These are phyloP conservation scores for Parsonsia alboflavescens DNA, from an alignment of 257 asterid species.

Conservation along the genomic window DNA sequence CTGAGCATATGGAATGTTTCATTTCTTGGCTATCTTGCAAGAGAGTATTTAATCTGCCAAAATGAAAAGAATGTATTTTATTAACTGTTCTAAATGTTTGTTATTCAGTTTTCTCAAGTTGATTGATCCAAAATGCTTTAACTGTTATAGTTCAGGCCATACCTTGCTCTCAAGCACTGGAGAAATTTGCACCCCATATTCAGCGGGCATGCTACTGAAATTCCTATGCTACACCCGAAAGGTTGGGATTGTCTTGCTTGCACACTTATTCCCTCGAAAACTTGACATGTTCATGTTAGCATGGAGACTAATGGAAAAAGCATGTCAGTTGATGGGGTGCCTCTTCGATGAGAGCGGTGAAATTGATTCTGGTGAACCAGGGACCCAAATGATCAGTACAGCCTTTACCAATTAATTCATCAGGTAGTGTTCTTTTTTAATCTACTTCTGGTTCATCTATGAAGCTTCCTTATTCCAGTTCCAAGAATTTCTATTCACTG, in stretches of 20 bases:
- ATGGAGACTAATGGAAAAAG: constrained; percentile 99
- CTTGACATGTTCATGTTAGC: constrained; percentile 59
- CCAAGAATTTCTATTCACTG: not conserved
- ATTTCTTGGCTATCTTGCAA: constrained; percentile 90
- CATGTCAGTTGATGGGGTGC: constrained; percentile 89
- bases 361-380: constrained; percentile 99
- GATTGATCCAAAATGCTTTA: constrained; percentile 14
- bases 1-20: constrained; percentile 97
- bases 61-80: constrained; percentile 1
- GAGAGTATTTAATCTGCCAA: constrained; percentile 42
- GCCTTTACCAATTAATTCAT: constrained; percentile 99
- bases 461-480: not conserved
- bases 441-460: not conserved
- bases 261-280: constrained; percentile 4
- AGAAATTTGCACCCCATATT: constrained; percentile 93
- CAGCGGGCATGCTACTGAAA: constrained; percentile 71
- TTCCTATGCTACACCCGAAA: constrained; percentile 14
- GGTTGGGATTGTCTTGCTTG: constrained; percentile 12
- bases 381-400: constrained; percentile 94
- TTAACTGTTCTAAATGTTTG: not conserved
- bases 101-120: no score
- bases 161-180: constrained; percentile 97
- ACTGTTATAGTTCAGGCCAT: constrained; percentile 63
- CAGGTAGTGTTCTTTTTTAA: constrained; percentile 48
- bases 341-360: constrained; percentile 94